Evolutionary conservation across 495 filamentous ascomycete genomes (phyloP).

Genomic region (Podospora pseudoanserina): DNA sequence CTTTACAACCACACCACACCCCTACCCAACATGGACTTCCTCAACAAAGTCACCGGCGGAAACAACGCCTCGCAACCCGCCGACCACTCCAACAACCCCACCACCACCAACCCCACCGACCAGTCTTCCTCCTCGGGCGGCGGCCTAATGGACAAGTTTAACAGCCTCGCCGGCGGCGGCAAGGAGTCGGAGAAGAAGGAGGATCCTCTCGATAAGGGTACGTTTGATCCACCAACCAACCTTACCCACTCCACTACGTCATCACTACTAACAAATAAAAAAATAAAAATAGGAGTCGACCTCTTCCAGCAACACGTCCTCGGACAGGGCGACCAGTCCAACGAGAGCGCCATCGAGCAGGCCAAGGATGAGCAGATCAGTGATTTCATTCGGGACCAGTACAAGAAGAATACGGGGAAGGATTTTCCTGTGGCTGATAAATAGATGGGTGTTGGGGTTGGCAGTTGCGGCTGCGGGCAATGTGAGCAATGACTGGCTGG

Average conservation of each 20-base stretch:
- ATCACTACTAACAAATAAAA: not conserved
- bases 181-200: conserved; percentile 63
- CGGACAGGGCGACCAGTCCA: conserved; percentile 59
- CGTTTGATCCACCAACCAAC: not conserved
- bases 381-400: conserved; percentile 58
- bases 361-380: conserved; percentile 68
- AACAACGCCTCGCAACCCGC: conserved; percentile 6
- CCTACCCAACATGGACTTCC: conserved; percentile 17
- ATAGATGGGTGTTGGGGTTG: conserved; percentile 4
- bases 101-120: not conserved
- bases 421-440: conserved; percentile 63
- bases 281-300: conserved; percentile 52
- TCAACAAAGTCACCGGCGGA: conserved; percentile 18
- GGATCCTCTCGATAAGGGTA: conserved; percentile 61
- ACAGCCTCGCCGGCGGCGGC: conserved; percentile 59
- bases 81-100: conserved; percentile 10
- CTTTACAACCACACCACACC: not conserved
- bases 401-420: conserved; percentile 57
- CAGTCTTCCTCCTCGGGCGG: conserved; percentile 7
- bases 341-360: conserved; percentile 67
- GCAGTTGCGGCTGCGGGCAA: too few species aligned
- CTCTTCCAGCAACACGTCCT: conserved; percentile 60
- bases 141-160: conserved; percentile 54
- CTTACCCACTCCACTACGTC: not conserved
- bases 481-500: too few species aligned